Conservation (phyloP, 1,284 basidiomycete species). For the Calocybe gambosa region DNA sequence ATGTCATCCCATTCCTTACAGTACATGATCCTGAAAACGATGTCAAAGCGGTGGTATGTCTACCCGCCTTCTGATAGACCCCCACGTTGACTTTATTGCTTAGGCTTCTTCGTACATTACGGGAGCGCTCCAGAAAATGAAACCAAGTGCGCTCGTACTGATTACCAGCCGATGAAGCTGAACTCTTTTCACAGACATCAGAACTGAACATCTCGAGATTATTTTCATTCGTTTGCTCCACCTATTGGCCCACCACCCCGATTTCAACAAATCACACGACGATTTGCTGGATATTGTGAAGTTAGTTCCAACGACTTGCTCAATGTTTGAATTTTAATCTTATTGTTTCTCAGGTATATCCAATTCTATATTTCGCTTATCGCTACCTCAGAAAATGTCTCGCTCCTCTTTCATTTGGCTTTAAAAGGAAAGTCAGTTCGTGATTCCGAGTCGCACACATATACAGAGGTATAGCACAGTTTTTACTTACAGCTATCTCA, state of each 20-base stretch:
- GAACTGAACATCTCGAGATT: slow-evolving; percentile 70
- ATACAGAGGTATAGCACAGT: slow-evolving; percentile 54
- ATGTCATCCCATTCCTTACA: slow-evolving; percentile 82
- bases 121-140: slow-evolving; percentile 39
- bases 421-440: slow-evolving; percentile 82
- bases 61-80: background rate
- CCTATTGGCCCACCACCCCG: slow-evolving; percentile 90
- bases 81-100: background rate
- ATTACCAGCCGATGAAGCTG: slow-evolving; percentile 1
- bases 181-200: slow-evolving; percentile 35
- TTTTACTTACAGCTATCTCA: slow-evolving; percentile 1
- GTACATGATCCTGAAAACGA: slow-evolving; percentile 91
- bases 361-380: slow-evolving; percentile 83
- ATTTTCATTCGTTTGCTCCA: slow-evolving; percentile 85
- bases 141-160: slow-evolving; percentile 34
- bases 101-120: slow-evolving; percentile 59
- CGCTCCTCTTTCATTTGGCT: slow-evolving; percentile 80
- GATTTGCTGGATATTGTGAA: slow-evolving; percentile 69
- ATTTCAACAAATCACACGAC: slow-evolving; percentile 63
- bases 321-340: background rate
- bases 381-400: slow-evolving; percentile 71
- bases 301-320: slow-evolving; percentile 30
- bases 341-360: slow-evolving; percentile 59
- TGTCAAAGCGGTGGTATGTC: slow-evolving; percentile 52
- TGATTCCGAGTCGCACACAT: slow-evolving; percentile 61